Base-by-base conservation (phyloP, 768 basidiomycete genomes). In the Daedalea quercina region DNA sequence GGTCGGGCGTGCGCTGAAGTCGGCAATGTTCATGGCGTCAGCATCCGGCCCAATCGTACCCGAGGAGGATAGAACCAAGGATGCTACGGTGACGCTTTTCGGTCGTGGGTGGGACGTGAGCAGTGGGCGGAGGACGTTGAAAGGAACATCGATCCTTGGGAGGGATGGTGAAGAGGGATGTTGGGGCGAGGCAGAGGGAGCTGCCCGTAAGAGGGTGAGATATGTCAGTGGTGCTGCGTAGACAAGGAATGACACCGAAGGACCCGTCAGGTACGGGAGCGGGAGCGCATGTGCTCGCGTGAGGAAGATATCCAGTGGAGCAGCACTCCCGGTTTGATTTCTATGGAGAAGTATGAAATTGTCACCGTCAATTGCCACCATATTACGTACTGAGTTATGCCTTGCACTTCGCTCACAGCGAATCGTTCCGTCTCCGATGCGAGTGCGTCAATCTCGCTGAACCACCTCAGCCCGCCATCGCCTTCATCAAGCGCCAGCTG, bases 271-370 rank as follows among this genome's bases (percentile, higher is more conserved):
- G 63, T 86, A 91, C 3, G 85, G 81, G n/a, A 92, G 67, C 7
- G 87, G 86, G 31, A 91, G 70, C 0, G 79, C 72, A 64, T 87
- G 85, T 12, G 75, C 75, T 1, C 85, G 82, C 47, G 79, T 66
- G 24, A 92, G 74, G 64, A 81, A 80, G 20, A 89, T 80, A 65
- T 93, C 90, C 23, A 93, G 73, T 25, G 90, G 81, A 0, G 77
- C 75, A 19, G 60, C 68, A 24, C 60, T 54, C 22, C 70, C 61
- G 20, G 65, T 64, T 24, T 60, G 40, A 34, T 48, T 55, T 23
- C 25, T 50, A 46, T 44, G 24, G 3, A 20, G n/a, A 2, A 20
- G 24, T 9, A 6, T 22, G 3, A 9, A 24, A 3, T 20, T 8
- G n/a, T 9, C 13, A 22, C 9, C 44, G 47, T 9, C 13, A 23